phyloP scores from a whole-genome alignment of 768 basidiomycete species.

The Trametes maxima region DNA sequence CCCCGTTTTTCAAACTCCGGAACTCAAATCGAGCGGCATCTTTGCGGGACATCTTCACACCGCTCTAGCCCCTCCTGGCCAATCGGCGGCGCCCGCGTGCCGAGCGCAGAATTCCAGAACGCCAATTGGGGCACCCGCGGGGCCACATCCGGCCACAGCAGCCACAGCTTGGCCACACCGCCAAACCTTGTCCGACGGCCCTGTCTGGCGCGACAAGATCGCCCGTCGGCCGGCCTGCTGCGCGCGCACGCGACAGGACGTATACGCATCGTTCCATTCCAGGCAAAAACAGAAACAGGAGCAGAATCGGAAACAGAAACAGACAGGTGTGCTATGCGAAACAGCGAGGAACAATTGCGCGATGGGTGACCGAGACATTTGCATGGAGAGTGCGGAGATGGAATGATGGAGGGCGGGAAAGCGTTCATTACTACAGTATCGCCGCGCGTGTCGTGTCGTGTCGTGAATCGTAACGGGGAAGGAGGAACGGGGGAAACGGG shows the following conservation, averaged over 20 bases:
- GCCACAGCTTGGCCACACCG: slow-evolving; percentile 10
- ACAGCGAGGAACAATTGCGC: slow-evolving; percentile 15
- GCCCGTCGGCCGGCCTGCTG: neutral
- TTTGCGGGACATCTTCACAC: slow-evolving; percentile 16
- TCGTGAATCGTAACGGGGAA: slow-evolving; percentile 19
- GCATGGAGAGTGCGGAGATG: slow-evolving; percentile 8
- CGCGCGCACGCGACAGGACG: neutral
- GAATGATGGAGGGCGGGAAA: slow-evolving; percentile 9
- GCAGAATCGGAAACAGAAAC: neutral
- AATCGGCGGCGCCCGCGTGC: slow-evolving; percentile 17
- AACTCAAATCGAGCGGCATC: slow-evolving; percentile 21
- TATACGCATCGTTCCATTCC: slow-evolving; percentile 9
- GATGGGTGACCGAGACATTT: slow-evolving; percentile 19
- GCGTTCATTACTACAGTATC: slow-evolving; percentile 28
- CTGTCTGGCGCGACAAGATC: neutral
- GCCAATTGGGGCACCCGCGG: neutral
- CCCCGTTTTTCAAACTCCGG: slow-evolving; percentile 53
- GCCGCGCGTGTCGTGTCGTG: slow-evolving; percentile 23
- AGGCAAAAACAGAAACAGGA: neutral
- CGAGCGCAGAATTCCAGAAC: slow-evolving; percentile 12
- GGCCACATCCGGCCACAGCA: slow-evolving; percentile 8
- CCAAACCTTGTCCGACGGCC: slow-evolving; percentile 14
- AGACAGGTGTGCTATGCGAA: slow-evolving; percentile 19
- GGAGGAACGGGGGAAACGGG: slow-evolving; percentile 7
- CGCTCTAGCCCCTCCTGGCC: slow-evolving; percentile 20